phyloP scores from a whole-genome alignment of 2,329 filamentous ascomycete species.

The Aspergillus ochraceoroseus region DNA sequence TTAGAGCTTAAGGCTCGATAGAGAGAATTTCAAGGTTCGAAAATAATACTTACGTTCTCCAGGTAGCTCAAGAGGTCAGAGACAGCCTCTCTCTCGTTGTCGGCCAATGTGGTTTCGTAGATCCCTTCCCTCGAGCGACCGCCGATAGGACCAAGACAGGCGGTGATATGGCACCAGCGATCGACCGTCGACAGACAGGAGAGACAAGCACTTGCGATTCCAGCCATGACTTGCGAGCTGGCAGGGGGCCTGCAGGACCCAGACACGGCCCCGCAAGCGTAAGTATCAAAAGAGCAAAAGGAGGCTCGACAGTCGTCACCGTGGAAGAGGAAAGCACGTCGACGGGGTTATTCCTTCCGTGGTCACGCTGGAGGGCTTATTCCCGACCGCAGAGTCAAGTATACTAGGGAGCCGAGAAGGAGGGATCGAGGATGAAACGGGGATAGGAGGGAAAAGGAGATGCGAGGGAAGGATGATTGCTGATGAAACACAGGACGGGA shows the following conservation, averaged over 20 bases:
- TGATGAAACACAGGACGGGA: constrained; percentile 17
- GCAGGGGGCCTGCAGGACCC: constrained; percentile 29
- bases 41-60: constrained; percentile 68
- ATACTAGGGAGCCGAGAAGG: neutral
- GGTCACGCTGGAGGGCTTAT: neutral
- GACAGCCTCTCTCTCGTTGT: constrained; percentile 94
- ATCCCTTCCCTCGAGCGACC: constrained; percentile 74
- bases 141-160: constrained; percentile 43
- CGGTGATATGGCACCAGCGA: constrained; percentile 44
- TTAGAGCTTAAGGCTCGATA: neutral
- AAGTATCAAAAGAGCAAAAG: constrained; percentile 16
- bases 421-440: constrained; percentile 4
- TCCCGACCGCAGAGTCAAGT: neutral
- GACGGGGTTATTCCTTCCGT: constrained; percentile 7
- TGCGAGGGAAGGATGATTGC: constrained; percentile 13
- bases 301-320: constrained; percentile 12
- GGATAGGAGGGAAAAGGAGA: constrained; percentile 5
- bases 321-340: constrained; percentile 10
- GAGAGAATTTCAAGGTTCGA: constrained; percentile 2
- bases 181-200: constrained; percentile 42
- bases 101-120: constrained; percentile 82
- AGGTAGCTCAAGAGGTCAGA: constrained; percentile 92
- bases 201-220: constrained; percentile 39
- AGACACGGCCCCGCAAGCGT: constrained; percentile 25
- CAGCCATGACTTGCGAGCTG: constrained; percentile 33